A percentile compares a stretch with the other conserved stretches of the same genome.
Conservation (phyloP, 139 green algal genomes). For the Micromonas commoda region DNA sequence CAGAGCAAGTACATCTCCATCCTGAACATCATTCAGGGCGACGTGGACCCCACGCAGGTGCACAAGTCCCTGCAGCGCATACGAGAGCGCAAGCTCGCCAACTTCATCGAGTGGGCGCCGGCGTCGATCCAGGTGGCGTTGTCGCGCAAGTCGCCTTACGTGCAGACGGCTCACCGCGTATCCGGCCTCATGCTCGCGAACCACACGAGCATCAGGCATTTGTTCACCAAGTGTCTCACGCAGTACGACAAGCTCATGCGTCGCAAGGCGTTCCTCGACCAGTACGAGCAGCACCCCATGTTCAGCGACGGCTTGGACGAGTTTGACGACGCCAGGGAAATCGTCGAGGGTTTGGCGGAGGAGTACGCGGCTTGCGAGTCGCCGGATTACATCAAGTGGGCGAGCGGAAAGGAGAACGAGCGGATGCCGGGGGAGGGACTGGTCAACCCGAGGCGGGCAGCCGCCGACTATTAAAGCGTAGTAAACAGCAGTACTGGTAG, state of each 20-base stretch:
- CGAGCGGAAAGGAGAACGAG: conserved; percentile 20
- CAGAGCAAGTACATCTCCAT: conserved; percentile 90
- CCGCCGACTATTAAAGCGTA: not conserved
- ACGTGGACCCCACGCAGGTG: conserved; percentile 80
- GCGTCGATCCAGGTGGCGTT: conserved; percentile 95
- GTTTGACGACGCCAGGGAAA: conserved; percentile 85
- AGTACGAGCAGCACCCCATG: conserved; percentile 44
- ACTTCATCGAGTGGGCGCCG: conserved; percentile 97
- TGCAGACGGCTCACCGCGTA: conserved; percentile 77
- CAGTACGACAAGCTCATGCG: conserved; percentile 93
- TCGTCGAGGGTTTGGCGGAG: conserved; percentile 60
- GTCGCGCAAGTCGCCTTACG: conserved; percentile 85
- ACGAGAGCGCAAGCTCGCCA: conserved; percentile 81
- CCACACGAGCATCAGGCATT: conserved; percentile 92
- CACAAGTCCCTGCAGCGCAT: conserved; percentile 96
- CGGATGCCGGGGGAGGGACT: not conserved
- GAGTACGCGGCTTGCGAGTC: conserved; percentile 86
- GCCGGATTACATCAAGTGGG: conserved; percentile 69
- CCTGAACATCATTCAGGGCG: conserved; percentile 95
- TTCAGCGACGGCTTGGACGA: conserved; percentile 62
- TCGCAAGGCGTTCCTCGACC: conserved; percentile 49
- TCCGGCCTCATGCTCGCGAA: conserved; percentile 96
- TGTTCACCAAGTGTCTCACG: conserved; percentile 75
- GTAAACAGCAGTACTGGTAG: too few relatives aligned
- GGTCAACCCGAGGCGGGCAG: not conserved